Conservation (phyloP, 2,329 filamentous ascomycete genomes). For the Ophiocordyceps camponoti-leonardi region DNA sequence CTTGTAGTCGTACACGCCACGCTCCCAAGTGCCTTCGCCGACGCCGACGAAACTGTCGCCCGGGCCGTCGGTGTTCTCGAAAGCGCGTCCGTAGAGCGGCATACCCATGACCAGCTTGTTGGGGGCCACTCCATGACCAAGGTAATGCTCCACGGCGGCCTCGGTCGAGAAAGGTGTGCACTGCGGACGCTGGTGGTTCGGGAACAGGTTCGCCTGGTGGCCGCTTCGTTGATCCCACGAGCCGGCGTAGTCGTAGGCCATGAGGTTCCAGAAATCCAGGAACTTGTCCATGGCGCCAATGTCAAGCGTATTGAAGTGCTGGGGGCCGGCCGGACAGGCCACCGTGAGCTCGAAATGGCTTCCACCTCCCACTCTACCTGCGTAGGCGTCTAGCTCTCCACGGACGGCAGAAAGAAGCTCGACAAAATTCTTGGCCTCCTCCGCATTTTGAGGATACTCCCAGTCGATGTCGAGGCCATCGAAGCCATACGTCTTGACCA, state of each 20-base stretch:
- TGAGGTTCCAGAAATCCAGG: constrained; percentile 64
- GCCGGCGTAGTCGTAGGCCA: constrained; percentile 82
- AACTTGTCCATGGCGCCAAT: constrained; percentile 46
- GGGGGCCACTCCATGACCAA: constrained; percentile 41
- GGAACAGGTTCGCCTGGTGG: constrained; percentile 68
- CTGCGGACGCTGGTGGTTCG: constrained; percentile 34
- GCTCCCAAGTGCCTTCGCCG: constrained; percentile 70
- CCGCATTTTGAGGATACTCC: constrained; percentile 42
- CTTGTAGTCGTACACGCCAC: constrained; percentile 80
- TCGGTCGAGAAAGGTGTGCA: constrained; percentile 65
- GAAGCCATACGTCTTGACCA: constrained; percentile 70
- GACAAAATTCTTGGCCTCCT: constrained; percentile 40
- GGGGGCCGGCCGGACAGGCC: constrained; percentile 42
- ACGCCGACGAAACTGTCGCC: constrained; percentile 54
- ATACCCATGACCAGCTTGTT: constrained; percentile 76
- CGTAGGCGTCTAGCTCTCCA: constrained; percentile 39
- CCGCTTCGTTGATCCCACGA: constrained; percentile 58
- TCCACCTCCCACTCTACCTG: constrained; percentile 19
- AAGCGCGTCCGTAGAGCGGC: constrained; percentile 81
- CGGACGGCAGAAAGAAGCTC: constrained; percentile 40
- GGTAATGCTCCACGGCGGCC: constrained; percentile 55
- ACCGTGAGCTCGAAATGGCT: constrained; percentile 48
- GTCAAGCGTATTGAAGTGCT: constrained; percentile 46
- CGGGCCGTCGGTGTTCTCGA: constrained; percentile 59
- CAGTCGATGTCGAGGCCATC: constrained; percentile 54